Conservation (phyloP, 352 stramenopile species). For the Phytophthora citrophthora region DNA sequence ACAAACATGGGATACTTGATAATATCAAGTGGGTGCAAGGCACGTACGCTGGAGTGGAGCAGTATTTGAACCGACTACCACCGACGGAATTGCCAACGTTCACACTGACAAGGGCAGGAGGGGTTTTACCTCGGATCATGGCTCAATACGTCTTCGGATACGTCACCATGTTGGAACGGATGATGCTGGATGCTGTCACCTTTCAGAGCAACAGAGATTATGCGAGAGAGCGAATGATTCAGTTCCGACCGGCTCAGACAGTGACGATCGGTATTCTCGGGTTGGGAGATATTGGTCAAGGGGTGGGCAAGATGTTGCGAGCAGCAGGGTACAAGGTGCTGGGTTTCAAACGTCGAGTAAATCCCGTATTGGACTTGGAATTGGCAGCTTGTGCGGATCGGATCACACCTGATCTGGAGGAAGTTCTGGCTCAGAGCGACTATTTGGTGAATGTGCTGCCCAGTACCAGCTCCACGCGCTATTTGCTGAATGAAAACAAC, state of each 20-base stretch:
- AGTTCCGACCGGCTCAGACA: constrained; percentile 53
- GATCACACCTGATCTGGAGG: constrained; percentile 55
- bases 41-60: constrained; percentile 73
- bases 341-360: constrained; percentile 68
- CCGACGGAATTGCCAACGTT: constrained; percentile 37
- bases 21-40: constrained; percentile 70
- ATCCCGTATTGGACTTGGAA: constrained; percentile 6
- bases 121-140: constrained; percentile 58
- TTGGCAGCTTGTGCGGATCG: constrained; percentile 34
- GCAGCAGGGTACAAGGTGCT: constrained; percentile 66
- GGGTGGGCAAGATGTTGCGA: constrained; percentile 55
- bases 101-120: constrained; percentile 59
- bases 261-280: constrained; percentile 66
- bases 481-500: constrained; percentile 63
- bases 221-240: constrained; percentile 39
- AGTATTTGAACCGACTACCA: constrained; percentile 50
- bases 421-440: constrained; percentile 63
- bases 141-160: constrained; percentile 76
- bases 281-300: constrained; percentile 68
- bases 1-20: constrained; percentile 44
- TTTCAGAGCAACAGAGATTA: constrained; percentile 52
- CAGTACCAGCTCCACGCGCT: constrained; percentile 76
- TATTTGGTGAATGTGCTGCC: constrained; percentile 89
- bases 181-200: constrained; percentile 53
- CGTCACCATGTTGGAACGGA: constrained; percentile 62